phyloP scores from a whole-genome alignment of 169 alveolate species.

The Sarcocystis neurona region DNA sequence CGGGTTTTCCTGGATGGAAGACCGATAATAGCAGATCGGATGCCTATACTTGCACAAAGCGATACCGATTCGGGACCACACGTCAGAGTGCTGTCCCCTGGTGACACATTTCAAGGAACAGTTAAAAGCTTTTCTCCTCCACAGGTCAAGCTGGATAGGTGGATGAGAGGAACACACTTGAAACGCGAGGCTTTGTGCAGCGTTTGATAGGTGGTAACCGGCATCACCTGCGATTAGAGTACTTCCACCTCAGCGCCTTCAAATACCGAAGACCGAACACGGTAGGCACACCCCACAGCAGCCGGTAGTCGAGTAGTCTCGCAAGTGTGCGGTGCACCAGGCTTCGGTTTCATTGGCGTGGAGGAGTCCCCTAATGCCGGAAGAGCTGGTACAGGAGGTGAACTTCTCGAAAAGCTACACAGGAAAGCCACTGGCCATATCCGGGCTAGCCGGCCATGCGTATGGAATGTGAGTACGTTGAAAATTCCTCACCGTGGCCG shows the following conservation, averaged over 20 bases:
- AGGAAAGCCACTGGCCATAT: constrained; percentile 75
- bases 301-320: too few species aligned
- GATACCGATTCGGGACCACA: constrained; percentile 71
- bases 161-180: not conserved
- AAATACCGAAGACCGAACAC: constrained; percentile 68
- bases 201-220: constrained; percentile 70
- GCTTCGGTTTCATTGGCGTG: constrained; percentile 76
- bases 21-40: constrained; percentile 81
- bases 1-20: constrained; percentile 84
- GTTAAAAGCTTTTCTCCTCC: constrained; percentile 76
- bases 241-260: constrained; percentile 72
- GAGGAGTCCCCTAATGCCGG: constrained; percentile 76
- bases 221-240: constrained; percentile 68
- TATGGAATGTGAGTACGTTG: constrained; percentile 71
- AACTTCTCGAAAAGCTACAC: constrained; percentile 81
- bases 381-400: constrained; percentile 79
- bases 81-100: constrained; percentile 66
- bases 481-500: not conserved
- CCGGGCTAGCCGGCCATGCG: constrained; percentile 83
- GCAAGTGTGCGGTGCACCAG: too few species aligned
- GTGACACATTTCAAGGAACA: constrained; percentile 70
- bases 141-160: constrained; percentile 64
- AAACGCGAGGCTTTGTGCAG: constrained; percentile 52
- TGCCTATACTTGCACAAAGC: constrained; percentile 79
- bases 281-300: not conserved